Conservation (phyloP, 768 basidiomycete genomes). For the Phanerochaete carnosa region DNA sequence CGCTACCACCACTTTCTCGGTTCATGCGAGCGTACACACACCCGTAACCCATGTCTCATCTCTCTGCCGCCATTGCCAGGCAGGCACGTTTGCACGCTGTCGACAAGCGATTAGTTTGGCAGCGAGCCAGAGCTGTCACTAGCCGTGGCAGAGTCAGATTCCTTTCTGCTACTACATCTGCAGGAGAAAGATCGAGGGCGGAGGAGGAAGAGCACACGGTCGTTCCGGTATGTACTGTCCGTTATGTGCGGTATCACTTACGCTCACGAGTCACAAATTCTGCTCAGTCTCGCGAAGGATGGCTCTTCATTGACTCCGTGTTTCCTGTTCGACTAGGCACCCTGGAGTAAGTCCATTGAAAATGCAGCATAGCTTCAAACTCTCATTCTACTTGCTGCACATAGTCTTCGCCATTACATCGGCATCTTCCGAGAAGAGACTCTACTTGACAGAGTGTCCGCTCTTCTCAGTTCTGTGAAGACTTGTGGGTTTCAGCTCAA, state of each 20-base stretch:
- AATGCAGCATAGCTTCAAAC: conserved; percentile 4
- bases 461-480: conserved; percentile 49
- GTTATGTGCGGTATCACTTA: too few species aligned
- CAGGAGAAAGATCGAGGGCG: neutral
- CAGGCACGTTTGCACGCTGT: neutral
- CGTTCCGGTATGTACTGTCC: neutral
- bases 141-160: neutral
- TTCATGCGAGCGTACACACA: neutral
- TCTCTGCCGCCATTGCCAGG: neutral
- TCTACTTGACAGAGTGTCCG: conserved; percentile 47
- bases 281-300: conserved; percentile 36
- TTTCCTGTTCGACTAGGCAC: conserved; percentile 69
- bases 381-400: neutral
- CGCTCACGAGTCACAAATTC: neutral
- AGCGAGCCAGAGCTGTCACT: neutral
- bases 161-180: neutral
- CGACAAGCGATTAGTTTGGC: neutral
- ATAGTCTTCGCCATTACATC: conserved; percentile 61
- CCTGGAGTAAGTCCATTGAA: conserved; percentile 55
- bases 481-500: conserved; percentile 59
- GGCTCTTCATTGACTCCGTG: conserved; percentile 74
- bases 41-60: neutral
- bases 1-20: neutral
- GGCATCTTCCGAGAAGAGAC: conserved; percentile 57
- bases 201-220: neutral